Evolutionary conservation across 1,284 basidiomycete species (phyloP), one percentile per base, ranked within the genome.

Genomic region (Inonotus obliquus): DNA sequence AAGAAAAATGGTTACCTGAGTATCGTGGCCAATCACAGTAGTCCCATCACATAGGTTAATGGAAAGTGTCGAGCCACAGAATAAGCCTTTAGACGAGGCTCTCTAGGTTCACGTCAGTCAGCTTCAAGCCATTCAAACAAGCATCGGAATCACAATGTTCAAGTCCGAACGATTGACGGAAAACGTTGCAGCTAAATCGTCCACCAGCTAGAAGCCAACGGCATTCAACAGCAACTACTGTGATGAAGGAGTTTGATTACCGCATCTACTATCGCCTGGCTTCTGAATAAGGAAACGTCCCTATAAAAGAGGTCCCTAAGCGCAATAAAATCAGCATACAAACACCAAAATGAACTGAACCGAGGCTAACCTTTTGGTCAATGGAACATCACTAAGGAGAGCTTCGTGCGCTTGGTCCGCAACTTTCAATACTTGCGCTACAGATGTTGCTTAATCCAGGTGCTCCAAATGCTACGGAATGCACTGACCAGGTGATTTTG

Each of bases 281-380:
- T 81, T 61, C 80, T 83, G 74, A 96, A 97, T 1, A 96, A 76
- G 1, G 73, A 66, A 0, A 92, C 86, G 65, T 96, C 91, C 63
- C 84, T 86, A 74, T 97, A 97, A 74, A 84, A 96, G 19, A 96
- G 81, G 70, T 96, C 94, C 9, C 93, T 94, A 67, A 21, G 41
- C 54, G 41, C 14, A 48, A 13, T 2, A 32, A 4, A 51, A 14
- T 37, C 21, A 39, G 23, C 41, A n/a, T 60, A 37, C 11, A 32
- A 17, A 29, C 11, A 35, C 17, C 9, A 32, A 37, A 45, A 25
- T 11, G 27, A 17, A 21, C 32, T 41, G 45, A 47, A 38, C n/a
- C 29, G 17, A 4, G 44, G 37, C 69, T 45, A 66, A 88, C 89
- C 90, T 77, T 73, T 92, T 92, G 4, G 90, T 92, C 1, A 80